phyloP scores from a whole-genome alignment of 352 stramenopile species.

The Paralagenidium karlingii region DNA sequence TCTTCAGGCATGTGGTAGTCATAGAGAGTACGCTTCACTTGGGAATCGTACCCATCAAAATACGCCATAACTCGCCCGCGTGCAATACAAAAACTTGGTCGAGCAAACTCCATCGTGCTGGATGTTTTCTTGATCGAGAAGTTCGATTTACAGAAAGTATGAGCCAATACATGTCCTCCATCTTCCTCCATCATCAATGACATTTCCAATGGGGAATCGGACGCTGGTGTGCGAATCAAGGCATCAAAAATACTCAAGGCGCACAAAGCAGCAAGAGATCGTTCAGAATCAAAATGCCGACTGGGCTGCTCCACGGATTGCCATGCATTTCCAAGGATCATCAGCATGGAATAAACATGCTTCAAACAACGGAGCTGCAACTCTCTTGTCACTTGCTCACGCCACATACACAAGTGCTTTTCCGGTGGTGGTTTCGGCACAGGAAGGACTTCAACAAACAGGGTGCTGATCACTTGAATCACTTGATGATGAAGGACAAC shows the following conservation, averaged over 20 bases:
- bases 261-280: constrained; percentile 65
- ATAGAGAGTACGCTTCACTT: constrained; percentile 59
- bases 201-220: constrained; percentile 62
- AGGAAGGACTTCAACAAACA: constrained; percentile 76
- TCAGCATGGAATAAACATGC: constrained; percentile 57
- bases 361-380: constrained; percentile 73
- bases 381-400: constrained; percentile 50
- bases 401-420: constrained; percentile 46
- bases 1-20: constrained; percentile 84
- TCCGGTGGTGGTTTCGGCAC: constrained; percentile 26
- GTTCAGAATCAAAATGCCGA: constrained; percentile 79
- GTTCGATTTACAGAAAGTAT: constrained; percentile 80
- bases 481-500: constrained; percentile 82
- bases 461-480: constrained; percentile 69
- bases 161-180: constrained; percentile 63
- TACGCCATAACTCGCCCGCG: constrained; percentile 70
- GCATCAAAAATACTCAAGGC: constrained; percentile 72
- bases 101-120: constrained; percentile 72
- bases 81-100: constrained; percentile 59
- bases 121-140: constrained; percentile 64
- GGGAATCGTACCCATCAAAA: constrained; percentile 45
- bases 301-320: constrained; percentile 81
- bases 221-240: constrained; percentile 61
- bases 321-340: constrained; percentile 77
- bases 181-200: constrained; percentile 73